Evolutionary conservation across 176 grass and related monocot genomes (phyloP), one percentile per base, ranked within the genome.

Genomic region (Triticum turgidum): DNA sequence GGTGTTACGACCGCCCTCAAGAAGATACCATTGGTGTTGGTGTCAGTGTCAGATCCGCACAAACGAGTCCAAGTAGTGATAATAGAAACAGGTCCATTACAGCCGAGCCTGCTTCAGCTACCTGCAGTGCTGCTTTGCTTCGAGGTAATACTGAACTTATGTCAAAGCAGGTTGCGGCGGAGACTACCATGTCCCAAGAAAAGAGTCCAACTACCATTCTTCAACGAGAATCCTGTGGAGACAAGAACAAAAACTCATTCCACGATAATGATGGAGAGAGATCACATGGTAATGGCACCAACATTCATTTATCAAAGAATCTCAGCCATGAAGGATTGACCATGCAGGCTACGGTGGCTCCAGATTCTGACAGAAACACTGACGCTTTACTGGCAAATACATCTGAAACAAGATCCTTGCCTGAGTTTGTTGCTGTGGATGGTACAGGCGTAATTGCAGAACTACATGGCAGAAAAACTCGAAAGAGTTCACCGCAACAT

Each of bases 291-390:
- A 37, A 35, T 70, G 61, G 4, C 51, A 22, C 37, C 76, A 75
- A 38, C 14, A 38, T 80, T 75, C 84, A 83, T 45, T 56, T 80
- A 70, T 78, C 37, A 11, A 80, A 84, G 68, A 47, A 69, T 89
- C 37, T 35, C 4, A 80, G 62, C 59, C 67, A 80, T 87, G 66
- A 74, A 87, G 74, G 59, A 38, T 17, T 15, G 6, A 35, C 20
- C 9, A 25, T 13, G 75, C 65, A 73, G n/a, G 27, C 79, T 72
- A 64, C 35, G 10, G 61, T 29, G 21, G 69, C 75, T 74, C 67
- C 89, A 38, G 56, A 21, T 80, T 73, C n/a, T 6, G n/a, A 39
- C 7, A 75, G 39, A 75, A 75, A 22, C 71, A 33, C 24, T 67
- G 74, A 79, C 80, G 80, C 25, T 38, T 73, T 80, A 79, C 56